Evolutionary conservation across 805 yeast species (phyloP).

Genomic region (Metschnikowia cubensis): DNA sequence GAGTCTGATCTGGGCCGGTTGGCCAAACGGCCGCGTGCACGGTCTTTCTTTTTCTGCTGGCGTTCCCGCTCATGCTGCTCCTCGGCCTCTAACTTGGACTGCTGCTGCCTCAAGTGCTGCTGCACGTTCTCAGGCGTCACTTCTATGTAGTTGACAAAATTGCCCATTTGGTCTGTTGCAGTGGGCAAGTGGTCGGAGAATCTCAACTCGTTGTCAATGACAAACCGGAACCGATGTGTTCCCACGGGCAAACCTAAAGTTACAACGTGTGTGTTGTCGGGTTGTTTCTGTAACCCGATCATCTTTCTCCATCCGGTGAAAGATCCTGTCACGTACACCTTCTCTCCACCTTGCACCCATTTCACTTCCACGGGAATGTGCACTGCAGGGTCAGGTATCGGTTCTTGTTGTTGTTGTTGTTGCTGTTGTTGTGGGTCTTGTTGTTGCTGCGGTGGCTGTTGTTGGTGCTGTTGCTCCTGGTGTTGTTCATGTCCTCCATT

Average conservation of each 20-base stretch:
- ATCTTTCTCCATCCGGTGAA: slow-evolving; percentile 98
- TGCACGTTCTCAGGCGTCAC: slow-evolving; percentile 46
- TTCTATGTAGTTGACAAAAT: slow-evolving; percentile 87
- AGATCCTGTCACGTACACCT: slow-evolving; percentile 94
- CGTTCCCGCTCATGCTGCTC: slow-evolving; percentile 14
- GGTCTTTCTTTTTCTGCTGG: slow-evolving; percentile 10
- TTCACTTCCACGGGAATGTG: slow-evolving; percentile 61
- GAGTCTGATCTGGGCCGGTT: slow-evolving; percentile 48
- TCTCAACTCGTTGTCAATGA: slow-evolving; percentile 88
- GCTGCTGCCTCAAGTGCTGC: slow-evolving; percentile 27
- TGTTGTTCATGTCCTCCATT: neutral
- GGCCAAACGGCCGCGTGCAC: slow-evolving; percentile 29
- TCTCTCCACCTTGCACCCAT: slow-evolving; percentile 96
- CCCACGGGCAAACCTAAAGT: slow-evolving; percentile 82
- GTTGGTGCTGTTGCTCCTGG: neutral
- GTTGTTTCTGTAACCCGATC: slow-evolving; percentile 72
- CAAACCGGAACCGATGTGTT: slow-evolving; percentile 89
- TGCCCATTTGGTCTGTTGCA: slow-evolving; percentile 96
- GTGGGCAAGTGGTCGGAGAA: slow-evolving; percentile 89
- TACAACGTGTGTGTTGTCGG: slow-evolving; percentile 55
- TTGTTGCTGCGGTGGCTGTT: neutral
- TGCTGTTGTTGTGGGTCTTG: neutral
- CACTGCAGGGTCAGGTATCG: slow-evolving; percentile 24
- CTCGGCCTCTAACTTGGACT: slow-evolving; percentile 20
- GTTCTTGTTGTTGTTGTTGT: slow-evolving; percentile 3